Base-by-base conservation (phyloP, 257 asterid species). In the Knoxia roxburghii region DNA sequence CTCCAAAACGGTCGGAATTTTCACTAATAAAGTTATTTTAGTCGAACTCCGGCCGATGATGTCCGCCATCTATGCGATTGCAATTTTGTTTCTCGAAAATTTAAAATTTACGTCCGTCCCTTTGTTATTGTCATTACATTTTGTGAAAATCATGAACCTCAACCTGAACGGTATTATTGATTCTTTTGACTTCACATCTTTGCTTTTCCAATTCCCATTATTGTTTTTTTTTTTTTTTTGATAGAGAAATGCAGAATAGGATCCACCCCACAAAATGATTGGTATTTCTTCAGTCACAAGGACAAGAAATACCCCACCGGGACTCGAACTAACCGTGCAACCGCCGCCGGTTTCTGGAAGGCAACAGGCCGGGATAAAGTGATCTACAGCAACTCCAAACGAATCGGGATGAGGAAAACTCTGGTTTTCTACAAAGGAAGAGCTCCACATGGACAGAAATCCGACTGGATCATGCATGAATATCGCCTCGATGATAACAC, bases 381-480 rank as follows among this genome's bases (percentile, higher is more conserved):
- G 62, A 90, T 90, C 10, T 77, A 90, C 23, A 90, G 91, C 84
- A 88, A 75, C 61, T 67, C 75, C 40, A 84, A 83, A 64, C 71
- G 95, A 10, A 90, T 88, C 2, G 96, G 97, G 32, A 90, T 90
- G 97, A 75, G 97, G 59, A 90, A 90, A 73, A 90, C 97, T 10
- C 78, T 90, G 4, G 97, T 90, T 33, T 90, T 90, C 72, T 90
- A 90, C 69, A 74, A 87, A 70, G 97, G 97, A 14, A 72, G 97
- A 63, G 97, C 97, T 40, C 96, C 96, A 3, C 96, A 90, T 55
- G 97, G 97, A 5, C 91, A 83, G 73, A 90, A 88, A 77, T 90
- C 96, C 0, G 95, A 90, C 33, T 90, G 97, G 97, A 90, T 90
- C 75, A 88, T 90, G 97, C 97, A 90, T 61, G 97, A 90, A 48